These are phyloP conservation scores for Hypoxylon rubiginosum DNA, from an alignment of 2,329 filamentous ascomycete species.

Conservation along the genomic window DNA sequence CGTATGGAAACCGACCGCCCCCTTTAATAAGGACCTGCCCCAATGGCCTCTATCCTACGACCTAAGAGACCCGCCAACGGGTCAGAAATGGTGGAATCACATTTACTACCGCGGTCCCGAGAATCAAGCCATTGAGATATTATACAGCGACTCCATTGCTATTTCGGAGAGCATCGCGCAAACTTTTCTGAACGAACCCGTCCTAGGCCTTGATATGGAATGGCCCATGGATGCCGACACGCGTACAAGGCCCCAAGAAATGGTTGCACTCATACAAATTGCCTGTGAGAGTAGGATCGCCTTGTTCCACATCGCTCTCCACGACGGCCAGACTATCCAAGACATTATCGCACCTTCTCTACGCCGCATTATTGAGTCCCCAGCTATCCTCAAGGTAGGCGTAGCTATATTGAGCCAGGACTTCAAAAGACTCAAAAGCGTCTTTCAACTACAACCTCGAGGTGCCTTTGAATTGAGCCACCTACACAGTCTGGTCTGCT, in stretches of 20 bases:
- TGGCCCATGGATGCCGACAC: slow-evolving; percentile 41
- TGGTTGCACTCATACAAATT: slow-evolving; percentile 46
- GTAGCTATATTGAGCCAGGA: slow-evolving; percentile 43
- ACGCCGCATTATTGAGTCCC: slow-evolving; percentile 44
- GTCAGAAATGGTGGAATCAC: slow-evolving; percentile 35
- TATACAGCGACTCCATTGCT: slow-evolving; percentile 38
- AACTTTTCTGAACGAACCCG: slow-evolving; percentile 41
- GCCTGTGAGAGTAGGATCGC: slow-evolving; percentile 45
- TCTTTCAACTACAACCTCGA: slow-evolving; percentile 42
- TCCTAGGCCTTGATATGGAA: slow-evolving; percentile 51
- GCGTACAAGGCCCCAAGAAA: slow-evolving; percentile 34
- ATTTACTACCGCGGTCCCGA: slow-evolving; percentile 36
- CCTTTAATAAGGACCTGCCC: slow-evolving; percentile 33
- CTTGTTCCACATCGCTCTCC: slow-evolving; percentile 47
- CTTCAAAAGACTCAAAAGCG: slow-evolving; percentile 35
- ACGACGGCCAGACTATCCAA: slow-evolving; percentile 41
- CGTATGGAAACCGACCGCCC: neutral
- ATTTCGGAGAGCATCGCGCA: slow-evolving; percentile 43
- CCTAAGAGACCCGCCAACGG: slow-evolving; percentile 5
- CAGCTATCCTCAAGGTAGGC: slow-evolving; percentile 45
- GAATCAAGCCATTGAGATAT: slow-evolving; percentile 25
- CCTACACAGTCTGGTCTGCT: slow-evolving; percentile 38
- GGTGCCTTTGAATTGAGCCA: slow-evolving; percentile 48
- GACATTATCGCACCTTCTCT: slow-evolving; percentile 48
- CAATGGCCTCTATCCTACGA: slow-evolving; percentile 45